A percentile compares a stretch with the other conserved stretches of the same genome.
These are phyloP conservation scores for Gossypium longicalyx DNA, from an alignment of 345 rosid species.

Conservation along the genomic window DNA sequence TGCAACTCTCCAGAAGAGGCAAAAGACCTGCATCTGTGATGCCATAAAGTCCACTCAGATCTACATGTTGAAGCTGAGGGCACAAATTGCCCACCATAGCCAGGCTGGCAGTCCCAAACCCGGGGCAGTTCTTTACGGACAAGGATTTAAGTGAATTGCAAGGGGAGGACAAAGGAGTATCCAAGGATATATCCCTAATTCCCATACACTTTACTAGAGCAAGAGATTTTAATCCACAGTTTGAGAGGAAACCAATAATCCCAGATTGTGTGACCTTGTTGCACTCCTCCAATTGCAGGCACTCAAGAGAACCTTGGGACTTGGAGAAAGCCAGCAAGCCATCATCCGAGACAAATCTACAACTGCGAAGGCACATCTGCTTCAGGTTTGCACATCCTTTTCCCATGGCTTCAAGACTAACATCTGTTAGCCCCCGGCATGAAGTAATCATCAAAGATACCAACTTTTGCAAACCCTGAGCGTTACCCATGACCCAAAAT, in stretches of 20 bases:
- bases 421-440: constrained; percentile 58
- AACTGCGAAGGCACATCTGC: constrained; percentile 58
- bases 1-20: constrained; percentile 42
- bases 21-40: constrained; percentile 59
- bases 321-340: constrained; percentile 50
- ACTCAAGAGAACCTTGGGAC: constrained; percentile 55
- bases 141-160: constrained; percentile 45
- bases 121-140: constrained; percentile 56
- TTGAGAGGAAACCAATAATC: constrained; percentile 40
- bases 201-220: constrained; percentile 54
- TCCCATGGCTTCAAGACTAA: constrained; percentile 58
- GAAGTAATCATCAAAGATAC: constrained; percentile 45
- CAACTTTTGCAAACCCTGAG: constrained; percentile 53
- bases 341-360: constrained; percentile 53
- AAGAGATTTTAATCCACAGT: constrained; percentile 50
- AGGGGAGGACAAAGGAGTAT: constrained; percentile 26
- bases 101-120: constrained; percentile 53
- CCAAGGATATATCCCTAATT: constrained; percentile 39
- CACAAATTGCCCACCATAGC: constrained; percentile 54
- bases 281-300: constrained; percentile 60
- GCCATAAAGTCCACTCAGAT: constrained; percentile 48
- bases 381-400: constrained; percentile 49
- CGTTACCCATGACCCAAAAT: constrained; percentile 85
- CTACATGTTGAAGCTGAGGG: constrained; percentile 60
- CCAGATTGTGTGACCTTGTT: constrained; percentile 48